Conservation (phyloP, 192 early-diverging fungal species). For the Thamnidium elegans region DNA sequence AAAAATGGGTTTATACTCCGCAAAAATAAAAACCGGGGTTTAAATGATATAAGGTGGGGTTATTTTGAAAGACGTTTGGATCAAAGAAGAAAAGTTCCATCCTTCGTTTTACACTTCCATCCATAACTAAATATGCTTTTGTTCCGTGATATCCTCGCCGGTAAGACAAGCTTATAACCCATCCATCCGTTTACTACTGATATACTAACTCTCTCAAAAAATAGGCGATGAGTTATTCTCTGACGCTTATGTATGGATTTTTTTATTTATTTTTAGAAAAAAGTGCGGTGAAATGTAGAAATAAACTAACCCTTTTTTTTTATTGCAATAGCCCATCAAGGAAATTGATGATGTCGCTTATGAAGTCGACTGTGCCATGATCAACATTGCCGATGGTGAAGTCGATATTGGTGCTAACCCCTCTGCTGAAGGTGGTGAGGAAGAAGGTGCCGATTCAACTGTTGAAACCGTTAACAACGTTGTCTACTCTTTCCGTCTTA, state of each 20-base stretch:
- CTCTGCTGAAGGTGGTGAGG: conserved; percentile 77
- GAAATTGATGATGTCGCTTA: conserved; percentile 60
- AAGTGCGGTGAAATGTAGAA: background rate
- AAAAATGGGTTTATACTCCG: no score
- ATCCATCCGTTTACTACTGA: background rate
- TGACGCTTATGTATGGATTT: conserved; percentile 66
- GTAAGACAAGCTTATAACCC: conserved; percentile 41
- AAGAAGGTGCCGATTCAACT: conserved; percentile 63
- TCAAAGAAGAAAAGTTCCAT: no score
- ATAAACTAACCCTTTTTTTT: background rate
- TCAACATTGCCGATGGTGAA: conserved; percentile 62
- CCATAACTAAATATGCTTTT: conserved; percentile 59
- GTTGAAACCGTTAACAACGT: conserved; percentile 78
- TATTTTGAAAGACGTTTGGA: no score
- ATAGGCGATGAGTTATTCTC: conserved; percentile 87
- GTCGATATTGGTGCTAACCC: conserved; percentile 92
- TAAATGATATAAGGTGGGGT: no score
- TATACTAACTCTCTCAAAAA: conserved; percentile 6
- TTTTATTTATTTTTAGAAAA: background rate
- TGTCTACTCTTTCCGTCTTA: conserved; percentile 76
- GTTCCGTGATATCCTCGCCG: conserved; percentile 61
- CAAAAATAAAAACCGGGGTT: no score
- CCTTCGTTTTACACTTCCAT: conserved; percentile 4
- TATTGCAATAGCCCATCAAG: conserved; percentile 41
- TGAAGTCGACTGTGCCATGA: conserved; percentile 81